Conservation (phyloP, 1,139 yeast species). For the Candida labiduridarum region DNA sequence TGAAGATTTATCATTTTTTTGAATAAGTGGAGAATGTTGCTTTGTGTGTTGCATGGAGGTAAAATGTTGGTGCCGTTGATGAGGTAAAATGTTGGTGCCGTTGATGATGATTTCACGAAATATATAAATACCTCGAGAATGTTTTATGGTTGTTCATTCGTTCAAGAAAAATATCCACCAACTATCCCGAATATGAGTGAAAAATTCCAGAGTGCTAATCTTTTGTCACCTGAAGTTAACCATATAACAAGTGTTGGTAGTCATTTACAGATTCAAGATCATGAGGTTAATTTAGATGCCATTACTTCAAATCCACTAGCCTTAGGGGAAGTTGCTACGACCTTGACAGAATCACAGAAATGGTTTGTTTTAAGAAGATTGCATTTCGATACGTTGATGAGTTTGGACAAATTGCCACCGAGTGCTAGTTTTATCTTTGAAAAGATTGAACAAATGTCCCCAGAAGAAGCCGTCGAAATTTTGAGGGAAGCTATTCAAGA, state of each 20-base stretch:
- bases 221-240: not conserved
- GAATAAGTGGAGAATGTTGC: not conserved
- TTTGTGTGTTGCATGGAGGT: not conserved
- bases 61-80: not conserved
- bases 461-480: slow-evolving; percentile 25
- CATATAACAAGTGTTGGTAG: slow-evolving; percentile 7
- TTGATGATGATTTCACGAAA: not conserved
- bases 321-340: slow-evolving; percentile 27
- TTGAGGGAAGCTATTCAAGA: slow-evolving; percentile 22
- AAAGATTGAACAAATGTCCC: slow-evolving; percentile 25
- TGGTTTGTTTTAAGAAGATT: slow-evolving; percentile 28
- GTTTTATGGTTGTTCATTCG: not conserved
- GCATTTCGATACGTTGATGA: slow-evolving; percentile 27
- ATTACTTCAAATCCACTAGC: slow-evolving; percentile 23
- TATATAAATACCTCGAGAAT: not conserved
- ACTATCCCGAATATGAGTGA: not conserved
- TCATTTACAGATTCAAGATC: slow-evolving; percentile 11
- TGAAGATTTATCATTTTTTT: not conserved
- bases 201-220: not conserved
- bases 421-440: slow-evolving; percentile 32
- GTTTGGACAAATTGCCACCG: slow-evolving; percentile 30
- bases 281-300: slow-evolving; percentile 22
- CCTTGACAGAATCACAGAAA: slow-evolving; percentile 30
- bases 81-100: too few relatives aligned
- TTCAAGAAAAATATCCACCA: not conserved